Evolutionary conservation across 352 stramenopile genomes (phyloP), one percentile per base, ranked within the genome.

Genomic region (Phytophthora kernoviae): DNA sequence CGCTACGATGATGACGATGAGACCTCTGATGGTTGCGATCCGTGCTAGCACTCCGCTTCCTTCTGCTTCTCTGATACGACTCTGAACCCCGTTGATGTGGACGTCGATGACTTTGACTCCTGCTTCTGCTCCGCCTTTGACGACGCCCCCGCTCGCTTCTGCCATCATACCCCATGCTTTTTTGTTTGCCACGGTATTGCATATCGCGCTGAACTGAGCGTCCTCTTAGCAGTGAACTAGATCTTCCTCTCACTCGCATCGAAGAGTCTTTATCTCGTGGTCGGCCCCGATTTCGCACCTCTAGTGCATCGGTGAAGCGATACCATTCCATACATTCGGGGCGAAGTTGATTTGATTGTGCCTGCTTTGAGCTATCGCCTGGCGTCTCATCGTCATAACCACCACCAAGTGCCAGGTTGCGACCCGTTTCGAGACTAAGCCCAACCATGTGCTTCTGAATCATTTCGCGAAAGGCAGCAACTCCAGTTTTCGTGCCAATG

Each of bases 361-460:
- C 24, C 2, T 17, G 12, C 2, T 22, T n/a, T n/a, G n/a, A n/a
- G n/a, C n/a, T 15, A 24, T 7, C 11, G 6, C 30, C 40, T 14
- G 4, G 8, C 8, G 14, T 20, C 8, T 55, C 44, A 22, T 58
- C 42, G 10, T 40, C 32, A 42, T 72, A 69, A 0, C 62, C 67
- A 66, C 62, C 67, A 20, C 53, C 62, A 37, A 58, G 62, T 20
- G 58, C 57, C 1, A 88, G 57, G 18, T 81, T 61, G 8, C 75
- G 61, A 33, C 72, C 75, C 0, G 52, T 70, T 33, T 77, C 71
- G 34, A 82, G 36, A 54, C 74, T 81, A 21, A 90, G 68, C 0
- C 62, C 68, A 22, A 80, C 42, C 81, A 92, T 92, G 45, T 87
- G 77, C 39, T 80, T 87, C 4, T 71, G 62, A 9, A 92, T 78